Base-by-base conservation (phyloP, 202 grass and related monocot species). In the Bolboschoenoplectus hybrid region DNA sequence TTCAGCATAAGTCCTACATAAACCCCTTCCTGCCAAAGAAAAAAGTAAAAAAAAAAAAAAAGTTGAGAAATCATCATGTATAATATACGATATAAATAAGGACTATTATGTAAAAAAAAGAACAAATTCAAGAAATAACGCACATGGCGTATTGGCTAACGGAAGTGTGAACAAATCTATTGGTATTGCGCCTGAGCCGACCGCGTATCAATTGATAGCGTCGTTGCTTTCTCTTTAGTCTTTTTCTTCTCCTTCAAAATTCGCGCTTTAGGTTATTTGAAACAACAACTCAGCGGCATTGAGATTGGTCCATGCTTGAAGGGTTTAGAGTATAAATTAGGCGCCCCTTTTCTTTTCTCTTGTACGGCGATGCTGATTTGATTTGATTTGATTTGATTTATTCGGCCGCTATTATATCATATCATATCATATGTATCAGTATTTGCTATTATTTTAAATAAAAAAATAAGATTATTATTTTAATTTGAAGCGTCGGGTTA, bases 191-290 rank as follows among this genome's bases (percentile, higher is more conserved):
- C 13, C 75, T 57, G 75, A 14, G 36, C 51, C 75, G 52, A 79
- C 75, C 34, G 52, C 43, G 69, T 79, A 79, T 38, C 75, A 77
- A 56, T 77, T 76, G 74, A 77, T 77, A 38, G 74, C 74, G 49
- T 56, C 10, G 52, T 58, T 79, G 75, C 36, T 79, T 8, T 41
- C 50, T 79, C 75, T 60, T 79, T 26, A 26, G 26, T 26, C 26
- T 26, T 26, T 26, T 26, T 26, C 26, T 79, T 79, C 19, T 13
- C 52, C 75, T 41, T 79, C 52, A n/a, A 19, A 12, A n/a, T 41
- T 13, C 5, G 35, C 34, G 11, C 32, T 19, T 79, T 39, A 51
- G 43, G 36, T 53, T 53, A 55, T 13, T 68, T 16, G 16, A 39
- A 52, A 14, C 26, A 17, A 74, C 70, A 74, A 50, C 51, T 5